These are phyloP conservation scores for Aspergillus leporis DNA, from an alignment of 495 filamentous ascomycete genomes.

Conservation along the genomic window DNA sequence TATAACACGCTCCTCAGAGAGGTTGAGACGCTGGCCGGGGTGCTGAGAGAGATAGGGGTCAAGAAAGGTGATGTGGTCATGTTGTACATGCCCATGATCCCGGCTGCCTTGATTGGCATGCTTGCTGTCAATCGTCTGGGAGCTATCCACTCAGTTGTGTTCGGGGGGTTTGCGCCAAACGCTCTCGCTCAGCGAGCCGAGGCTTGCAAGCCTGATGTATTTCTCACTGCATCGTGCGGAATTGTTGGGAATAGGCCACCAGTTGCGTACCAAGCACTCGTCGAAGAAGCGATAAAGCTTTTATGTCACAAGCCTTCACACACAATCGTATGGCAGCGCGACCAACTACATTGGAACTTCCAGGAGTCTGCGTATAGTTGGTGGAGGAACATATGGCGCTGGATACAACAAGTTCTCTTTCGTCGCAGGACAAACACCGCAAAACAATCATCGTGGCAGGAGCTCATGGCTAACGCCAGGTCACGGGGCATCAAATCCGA, in stretches of 20 bases:
- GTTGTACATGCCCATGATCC: constrained; percentile 90
- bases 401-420: neutral
- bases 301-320: neutral
- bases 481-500: constrained; percentile 53
- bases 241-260: neutral
- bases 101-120: constrained; percentile 70
- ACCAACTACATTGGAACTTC: neutral
- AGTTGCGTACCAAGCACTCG: neutral
- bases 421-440: constrained; percentile 19
- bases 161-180: constrained; percentile 75
- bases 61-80: constrained; percentile 76
- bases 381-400: neutral
- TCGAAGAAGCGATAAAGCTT: neutral
- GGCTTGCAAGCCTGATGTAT: constrained; percentile 61
- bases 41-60: constrained; percentile 70
- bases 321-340: neutral
- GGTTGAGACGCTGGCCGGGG: constrained; percentile 70
- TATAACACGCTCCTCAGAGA: constrained; percentile 69
- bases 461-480: neutral
- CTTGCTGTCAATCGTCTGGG: constrained; percentile 73
- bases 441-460: neutral
- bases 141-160: constrained; percentile 82
- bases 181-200: constrained; percentile 76
- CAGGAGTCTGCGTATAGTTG: too few relatives aligned
- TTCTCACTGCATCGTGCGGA: constrained; percentile 61